phyloP scores from a whole-genome alignment of 2,329 filamentous ascomycete genomes.

The Penicillium sp. region DNA sequence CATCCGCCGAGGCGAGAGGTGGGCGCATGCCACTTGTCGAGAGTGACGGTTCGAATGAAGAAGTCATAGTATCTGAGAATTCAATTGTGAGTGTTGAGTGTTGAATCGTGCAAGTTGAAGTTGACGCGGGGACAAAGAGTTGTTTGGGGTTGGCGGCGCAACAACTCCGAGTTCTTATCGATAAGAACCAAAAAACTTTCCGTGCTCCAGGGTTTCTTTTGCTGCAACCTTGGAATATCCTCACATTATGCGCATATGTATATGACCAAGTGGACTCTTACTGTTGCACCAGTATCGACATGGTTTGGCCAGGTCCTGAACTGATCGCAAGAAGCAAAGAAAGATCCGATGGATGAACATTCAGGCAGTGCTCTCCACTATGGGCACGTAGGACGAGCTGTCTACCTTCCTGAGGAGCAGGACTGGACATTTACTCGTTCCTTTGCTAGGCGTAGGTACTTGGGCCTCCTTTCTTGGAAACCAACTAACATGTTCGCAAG shows the following conservation, averaged over 20 bases:
- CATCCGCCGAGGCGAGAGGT: conserved; percentile 52
- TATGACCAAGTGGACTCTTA: neutral
- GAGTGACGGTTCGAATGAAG: conserved; percentile 59
- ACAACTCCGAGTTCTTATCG: conserved; percentile 26
- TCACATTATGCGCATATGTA: conserved; percentile 4
- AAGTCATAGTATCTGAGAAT: conserved; percentile 30
- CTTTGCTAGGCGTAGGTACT: conserved; percentile 29
- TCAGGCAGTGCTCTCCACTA: conserved; percentile 53
- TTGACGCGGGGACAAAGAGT: conserved; percentile 3
- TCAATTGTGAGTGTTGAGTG: neutral
- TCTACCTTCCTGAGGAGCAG: conserved; percentile 50
- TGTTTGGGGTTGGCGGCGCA: conserved; percentile 35
- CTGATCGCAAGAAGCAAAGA: conserved; percentile 32
- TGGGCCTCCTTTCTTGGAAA: neutral
- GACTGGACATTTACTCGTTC: conserved; percentile 52
- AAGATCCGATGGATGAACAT: conserved; percentile 59
- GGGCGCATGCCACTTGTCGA: conserved; percentile 55
- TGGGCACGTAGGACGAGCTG: conserved; percentile 56
- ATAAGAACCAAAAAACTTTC: conserved; percentile 25
- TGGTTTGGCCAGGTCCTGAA: conserved; percentile 29
- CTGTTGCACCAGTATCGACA: conserved; percentile 24
- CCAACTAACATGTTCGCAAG: conserved; percentile 16
- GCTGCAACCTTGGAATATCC: neutral
- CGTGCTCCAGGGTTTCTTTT: neutral
- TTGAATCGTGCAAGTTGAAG: conserved; percentile 2